Evolutionary conservation across 1,139 yeast genomes (phyloP).

Genomic region (Torulaspora pretoriensis): DNA sequence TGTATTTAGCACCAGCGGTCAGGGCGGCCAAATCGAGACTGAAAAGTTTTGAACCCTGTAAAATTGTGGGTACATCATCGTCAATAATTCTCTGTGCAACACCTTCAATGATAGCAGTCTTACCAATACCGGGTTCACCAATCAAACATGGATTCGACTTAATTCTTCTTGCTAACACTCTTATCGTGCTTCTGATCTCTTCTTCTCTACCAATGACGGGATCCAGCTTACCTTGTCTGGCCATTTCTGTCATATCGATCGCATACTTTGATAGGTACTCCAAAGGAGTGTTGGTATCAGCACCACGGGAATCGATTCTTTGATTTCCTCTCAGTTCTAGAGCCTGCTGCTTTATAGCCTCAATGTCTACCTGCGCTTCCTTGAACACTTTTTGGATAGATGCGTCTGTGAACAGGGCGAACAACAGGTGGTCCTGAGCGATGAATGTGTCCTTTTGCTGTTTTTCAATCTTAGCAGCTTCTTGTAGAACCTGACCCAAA

Average conservation of each 20-base stretch:
- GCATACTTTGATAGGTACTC: conserved; percentile 90
- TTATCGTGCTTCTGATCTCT: conserved; percentile 89
- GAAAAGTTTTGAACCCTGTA: conserved; percentile 73
- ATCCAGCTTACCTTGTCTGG: conserved; percentile 89
- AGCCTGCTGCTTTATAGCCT: conserved; percentile 75
- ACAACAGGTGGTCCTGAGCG: conserved; percentile 89
- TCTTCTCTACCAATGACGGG: conserved; percentile 99
- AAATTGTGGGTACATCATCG: conserved; percentile 87
- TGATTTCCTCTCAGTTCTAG: conserved; percentile 83
- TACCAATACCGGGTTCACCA: conserved; percentile 99
- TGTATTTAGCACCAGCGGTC: conserved; percentile 88
- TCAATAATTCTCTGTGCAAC: conserved; percentile 96
- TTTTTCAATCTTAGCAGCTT: conserved; percentile 68
- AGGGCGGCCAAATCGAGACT: conserved; percentile 83
- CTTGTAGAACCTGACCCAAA: conserved; percentile 63
- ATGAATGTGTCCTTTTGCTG: conserved; percentile 88
- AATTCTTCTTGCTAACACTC: conserved; percentile 91
- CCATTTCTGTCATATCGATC: conserved; percentile 86
- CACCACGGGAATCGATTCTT: conserved; percentile 88
- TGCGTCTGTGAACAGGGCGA: conserved; percentile 78
- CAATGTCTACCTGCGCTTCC: conserved; percentile 64
- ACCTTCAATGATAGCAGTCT: conserved; percentile 96
- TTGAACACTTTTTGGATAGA: conserved; percentile 70
- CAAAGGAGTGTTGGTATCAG: conserved; percentile 79
- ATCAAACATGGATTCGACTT: conserved; percentile 93